Base-by-base conservation (phyloP, 805 yeast genomes). In the Middelhovenomyces tepae region DNA sequence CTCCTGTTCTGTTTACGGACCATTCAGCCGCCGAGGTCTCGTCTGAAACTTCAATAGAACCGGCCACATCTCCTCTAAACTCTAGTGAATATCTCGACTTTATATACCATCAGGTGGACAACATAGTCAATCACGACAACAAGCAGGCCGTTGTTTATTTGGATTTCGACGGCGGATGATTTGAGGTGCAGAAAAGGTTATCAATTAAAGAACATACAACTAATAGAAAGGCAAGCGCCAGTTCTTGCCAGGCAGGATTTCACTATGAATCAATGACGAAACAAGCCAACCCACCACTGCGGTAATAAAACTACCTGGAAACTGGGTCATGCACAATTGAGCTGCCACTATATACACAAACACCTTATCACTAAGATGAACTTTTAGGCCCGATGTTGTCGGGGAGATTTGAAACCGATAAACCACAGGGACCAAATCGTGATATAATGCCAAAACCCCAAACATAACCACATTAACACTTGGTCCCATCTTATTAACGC, bases 391-490 rank as follows among this genome's bases (percentile, higher is more conserved):
- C 5, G 43, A 18, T 5, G 35, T 28, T 7, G 35, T 35, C 5
- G 47, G 46, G 26, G 46, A 35, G 39, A 46, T 33, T 31, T 60
- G 59, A 46, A 62, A 60, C 37, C 49, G 49, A 48, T 64, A 64
- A 23, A 57, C 56, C 3, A 57, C 52, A 3, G 69, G 69, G n/a
- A 64, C 55, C 36, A 54, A 43, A 18, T 52, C 54, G 31, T 55
- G 50, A 37, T 60, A 62, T 22, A 57, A 54, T 7, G 53, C 61
- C 22, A 62, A 37, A 8, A 62, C 34, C 2, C 61, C 57, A 39
- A 59, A 58, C 4, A 63, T 16, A 2, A 60, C 31, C 2, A 52
- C 47, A 2, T 56, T 51, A 7, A 64, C 65, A 4, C 69, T 67
- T 1, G 60, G 43, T n/a, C n/a, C n/a, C n/a, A n/a, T n/a, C n/a